phyloP scores from a whole-genome alignment of 2,329 filamentous ascomycete species.

The Beauveria caledonica region DNA sequence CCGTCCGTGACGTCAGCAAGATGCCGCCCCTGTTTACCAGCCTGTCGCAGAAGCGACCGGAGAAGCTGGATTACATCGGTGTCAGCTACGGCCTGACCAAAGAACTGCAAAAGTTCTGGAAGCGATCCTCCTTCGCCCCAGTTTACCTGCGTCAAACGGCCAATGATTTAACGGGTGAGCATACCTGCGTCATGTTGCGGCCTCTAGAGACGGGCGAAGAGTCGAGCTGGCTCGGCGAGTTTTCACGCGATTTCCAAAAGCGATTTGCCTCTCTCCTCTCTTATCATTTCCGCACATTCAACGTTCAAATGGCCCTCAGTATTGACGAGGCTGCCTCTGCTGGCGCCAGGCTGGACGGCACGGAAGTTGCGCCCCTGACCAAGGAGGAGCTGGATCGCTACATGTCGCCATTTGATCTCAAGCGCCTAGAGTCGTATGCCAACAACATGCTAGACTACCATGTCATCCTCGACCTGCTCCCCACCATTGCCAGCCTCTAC shows the following conservation, averaged over 20 bases:
- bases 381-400: slow-evolving; percentile 69
- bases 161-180: slow-evolving; percentile 93
- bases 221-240: slow-evolving; percentile 79
- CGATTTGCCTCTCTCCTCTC: slow-evolving; percentile 86
- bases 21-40: slow-evolving; percentile 94
- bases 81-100: slow-evolving; percentile 91
- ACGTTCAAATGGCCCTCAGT: slow-evolving; percentile 68
- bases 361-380: slow-evolving; percentile 46
- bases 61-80: slow-evolving; percentile 81
- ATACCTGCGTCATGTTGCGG: slow-evolving; percentile 94
- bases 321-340: slow-evolving; percentile 78
- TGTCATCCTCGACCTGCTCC: slow-evolving; percentile 88
- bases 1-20: slow-evolving; percentile 77
- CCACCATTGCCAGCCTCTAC: slow-evolving; percentile 72
- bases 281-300: slow-evolving; percentile 84
- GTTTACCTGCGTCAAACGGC: slow-evolving; percentile 93
- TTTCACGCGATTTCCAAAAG: slow-evolving; percentile 85
- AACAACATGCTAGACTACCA: slow-evolving; percentile 98
- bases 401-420: slow-evolving; percentile 88
- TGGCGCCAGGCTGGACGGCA: slow-evolving; percentile 57
- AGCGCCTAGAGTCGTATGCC: slow-evolving; percentile 88
- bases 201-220: slow-evolving; percentile 64
- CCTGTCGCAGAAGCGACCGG: slow-evolving; percentile 72
- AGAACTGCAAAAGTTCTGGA: slow-evolving; percentile 93
- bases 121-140: slow-evolving; percentile 73